Conservation (phyloP, 2,329 filamentous ascomycete species). For the Colletotrichum chrysophilum region DNA sequence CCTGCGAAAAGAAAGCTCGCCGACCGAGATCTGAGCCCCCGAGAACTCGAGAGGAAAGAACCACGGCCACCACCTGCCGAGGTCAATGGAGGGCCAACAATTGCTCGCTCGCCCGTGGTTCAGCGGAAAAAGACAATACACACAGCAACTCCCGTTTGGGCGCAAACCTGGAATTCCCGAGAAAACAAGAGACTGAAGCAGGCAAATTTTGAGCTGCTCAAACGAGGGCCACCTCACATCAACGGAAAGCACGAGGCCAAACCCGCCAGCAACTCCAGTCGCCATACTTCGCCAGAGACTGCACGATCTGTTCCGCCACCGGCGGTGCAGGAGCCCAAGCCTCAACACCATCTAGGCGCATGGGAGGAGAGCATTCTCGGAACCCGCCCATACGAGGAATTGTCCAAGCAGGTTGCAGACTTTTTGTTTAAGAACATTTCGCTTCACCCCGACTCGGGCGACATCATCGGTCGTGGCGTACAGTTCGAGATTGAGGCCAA, state of each 20-base stretch:
- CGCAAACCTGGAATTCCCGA: slow-evolving; percentile 42
- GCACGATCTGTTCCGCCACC: slow-evolving; percentile 33
- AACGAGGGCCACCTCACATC: slow-evolving; percentile 35
- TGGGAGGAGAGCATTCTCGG: slow-evolving; percentile 76
- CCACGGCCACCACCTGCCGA: slow-evolving; percentile 55
- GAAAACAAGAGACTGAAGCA: slow-evolving; percentile 42
- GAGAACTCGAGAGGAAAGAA: slow-evolving; percentile 56
- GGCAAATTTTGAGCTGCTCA: slow-evolving; percentile 52
- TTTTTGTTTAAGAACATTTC: slow-evolving; percentile 79
- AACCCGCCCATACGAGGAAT: slow-evolving; percentile 73
- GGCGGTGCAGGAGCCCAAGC: slow-evolving; percentile 25
- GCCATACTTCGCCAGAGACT: slow-evolving; percentile 53
- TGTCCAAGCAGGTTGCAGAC: slow-evolving; percentile 79
- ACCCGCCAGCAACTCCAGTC: slow-evolving; percentile 38
- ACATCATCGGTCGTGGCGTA: slow-evolving; percentile 68
- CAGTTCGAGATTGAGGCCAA: slow-evolving; percentile 95
- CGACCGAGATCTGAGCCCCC: slow-evolving; percentile 51
- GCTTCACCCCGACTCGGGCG: slow-evolving; percentile 66
- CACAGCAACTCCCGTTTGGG: slow-evolving; percentile 52
- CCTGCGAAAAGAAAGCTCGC: slow-evolving; percentile 55
- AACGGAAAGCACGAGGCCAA: slow-evolving; percentile 45
- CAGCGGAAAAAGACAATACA: slow-evolving; percentile 46
- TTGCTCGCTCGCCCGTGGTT: slow-evolving; percentile 27
- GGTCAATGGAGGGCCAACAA: slow-evolving; percentile 44
- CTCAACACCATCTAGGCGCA: slow-evolving; percentile 47